phyloP scores from a whole-genome alignment of 345 rosid species.

The Linum tenue region DNA sequence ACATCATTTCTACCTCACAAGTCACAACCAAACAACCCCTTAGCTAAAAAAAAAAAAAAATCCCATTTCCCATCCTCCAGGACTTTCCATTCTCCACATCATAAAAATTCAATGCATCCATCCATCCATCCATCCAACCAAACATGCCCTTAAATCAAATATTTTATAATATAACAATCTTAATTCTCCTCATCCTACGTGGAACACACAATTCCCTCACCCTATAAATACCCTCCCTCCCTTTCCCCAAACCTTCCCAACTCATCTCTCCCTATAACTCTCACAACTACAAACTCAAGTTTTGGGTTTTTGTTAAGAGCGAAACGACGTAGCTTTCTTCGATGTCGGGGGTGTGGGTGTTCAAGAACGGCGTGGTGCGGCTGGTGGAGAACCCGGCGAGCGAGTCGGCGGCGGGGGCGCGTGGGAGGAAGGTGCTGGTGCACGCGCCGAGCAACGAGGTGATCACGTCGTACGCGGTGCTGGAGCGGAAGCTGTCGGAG shows the following conservation, averaged over 20 bases:
- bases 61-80: no score
- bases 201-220: not conserved
- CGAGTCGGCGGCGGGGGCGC: conserved; percentile 27
- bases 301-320: no score
- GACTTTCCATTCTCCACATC: no score
- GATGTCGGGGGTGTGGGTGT: conserved; percentile 86
- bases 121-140: not conserved
- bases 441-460: conserved; percentile 53
- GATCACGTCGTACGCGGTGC: conserved; percentile 49
- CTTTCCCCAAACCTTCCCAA: not conserved
- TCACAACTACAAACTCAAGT: not conserved
- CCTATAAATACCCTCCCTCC: not conserved
- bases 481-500: conserved; percentile 41
- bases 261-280: not conserved
- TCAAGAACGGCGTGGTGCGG: conserved; percentile 62
- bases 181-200: no score
- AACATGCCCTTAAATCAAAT: not conserved
- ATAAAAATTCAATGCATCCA: no score
- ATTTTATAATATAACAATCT: no score
- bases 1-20: not conserved
- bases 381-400: conserved; percentile 52
- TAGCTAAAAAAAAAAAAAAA: no score
- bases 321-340: no score
- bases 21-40: not conserved
- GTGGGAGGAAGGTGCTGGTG: conserved; percentile 32